Base-by-base conservation (phyloP, 306 rosid genomes). In the Luffa aegyptiaca region DNA sequence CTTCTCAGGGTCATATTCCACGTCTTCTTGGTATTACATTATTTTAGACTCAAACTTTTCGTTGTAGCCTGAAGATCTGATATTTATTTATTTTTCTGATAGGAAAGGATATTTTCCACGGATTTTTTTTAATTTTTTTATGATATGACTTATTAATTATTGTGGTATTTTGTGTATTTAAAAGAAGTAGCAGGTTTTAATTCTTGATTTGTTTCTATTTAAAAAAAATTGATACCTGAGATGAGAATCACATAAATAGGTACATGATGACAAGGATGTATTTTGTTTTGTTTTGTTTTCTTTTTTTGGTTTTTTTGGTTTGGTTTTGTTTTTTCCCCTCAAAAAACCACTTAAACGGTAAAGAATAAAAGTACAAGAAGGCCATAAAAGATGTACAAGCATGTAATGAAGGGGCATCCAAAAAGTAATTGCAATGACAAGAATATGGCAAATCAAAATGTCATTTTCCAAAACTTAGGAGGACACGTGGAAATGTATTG, bases 11-110 rank as follows among this genome's bases (percentile, higher is more conserved):
- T 74, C 90, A 89, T 80, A 90, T 95, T 86, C 98, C 98, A 1
- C 97, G 98, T 75, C 98, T 95, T 89, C 97, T 95, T 59, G 98
- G 98, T 94, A 26, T 35, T 86, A 59, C 79, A 82, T 31, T 55
- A 66, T 83, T 65, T 76, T 58, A 53, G 80, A 63, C 4, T 76
- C 14, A 80, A 56, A 49, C 9, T 79, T 85, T 39, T 58, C 42
- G 79, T 21, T 51, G n/a, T 26, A 45, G 53, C 16, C 39, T 46
- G 56, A 49, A 26, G 42, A 48, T 14, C 57, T 12, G 49, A 7
- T 37, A 58, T 7, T 42, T 33, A 21, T 58, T 20, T 20, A 21
- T 11, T 64, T 64, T 63, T 33, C 31, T 39, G 5, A 35, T 35
- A 35, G 70, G 70, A 63, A 35, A 64, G 1, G 2, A 64, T 13